Evolutionary conservation across 345 rosid genomes (phyloP).

Genomic region (Aurinia saxatilis): DNA sequence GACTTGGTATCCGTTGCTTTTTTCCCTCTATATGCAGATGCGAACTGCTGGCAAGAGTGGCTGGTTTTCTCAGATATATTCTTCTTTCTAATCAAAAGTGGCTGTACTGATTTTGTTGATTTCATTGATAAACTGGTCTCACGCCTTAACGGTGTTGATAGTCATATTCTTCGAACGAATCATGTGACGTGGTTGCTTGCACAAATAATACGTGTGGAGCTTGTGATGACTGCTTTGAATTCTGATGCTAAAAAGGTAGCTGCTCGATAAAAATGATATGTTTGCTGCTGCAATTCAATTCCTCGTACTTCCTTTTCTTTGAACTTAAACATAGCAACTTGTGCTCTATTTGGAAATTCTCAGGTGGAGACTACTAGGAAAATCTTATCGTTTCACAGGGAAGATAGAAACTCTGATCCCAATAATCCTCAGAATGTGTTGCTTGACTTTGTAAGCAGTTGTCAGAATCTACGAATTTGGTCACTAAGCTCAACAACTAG

Average conservation of each 20-base stretch:
- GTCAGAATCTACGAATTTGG: constrained; percentile 94
- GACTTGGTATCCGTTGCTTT: constrained; percentile 20
- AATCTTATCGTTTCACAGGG: constrained; percentile 89
- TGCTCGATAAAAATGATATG: not conserved
- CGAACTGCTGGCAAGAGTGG: constrained; percentile 99
- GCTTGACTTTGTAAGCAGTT: constrained; percentile 96
- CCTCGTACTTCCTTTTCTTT: not conserved
- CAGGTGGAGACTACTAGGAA: constrained; percentile 91
- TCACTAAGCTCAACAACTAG: constrained; percentile 80
- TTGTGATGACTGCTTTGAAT: constrained; percentile 71
- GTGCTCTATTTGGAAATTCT: constrained; percentile 23
- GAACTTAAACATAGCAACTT: constrained; percentile 21
- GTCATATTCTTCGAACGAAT: constrained; percentile 83
- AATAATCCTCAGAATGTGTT: constrained; percentile 85
- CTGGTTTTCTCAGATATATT: constrained; percentile 91
- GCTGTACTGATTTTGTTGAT: constrained; percentile 93
- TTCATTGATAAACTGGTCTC: constrained; percentile 87
- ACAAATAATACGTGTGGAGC: constrained; percentile 78
- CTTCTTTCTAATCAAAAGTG: constrained; percentile 81
- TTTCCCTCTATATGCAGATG: constrained; percentile 46
- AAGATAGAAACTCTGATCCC: constrained; percentile 85
- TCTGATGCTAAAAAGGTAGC: constrained; percentile 80
- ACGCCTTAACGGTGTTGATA: constrained; percentile 63
- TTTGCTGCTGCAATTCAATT: constrained; percentile 6
- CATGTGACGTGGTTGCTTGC: constrained; percentile 97